Base-by-base conservation (phyloP, 129 eudicot genomes). In the Pittosporum tobira region DNA sequence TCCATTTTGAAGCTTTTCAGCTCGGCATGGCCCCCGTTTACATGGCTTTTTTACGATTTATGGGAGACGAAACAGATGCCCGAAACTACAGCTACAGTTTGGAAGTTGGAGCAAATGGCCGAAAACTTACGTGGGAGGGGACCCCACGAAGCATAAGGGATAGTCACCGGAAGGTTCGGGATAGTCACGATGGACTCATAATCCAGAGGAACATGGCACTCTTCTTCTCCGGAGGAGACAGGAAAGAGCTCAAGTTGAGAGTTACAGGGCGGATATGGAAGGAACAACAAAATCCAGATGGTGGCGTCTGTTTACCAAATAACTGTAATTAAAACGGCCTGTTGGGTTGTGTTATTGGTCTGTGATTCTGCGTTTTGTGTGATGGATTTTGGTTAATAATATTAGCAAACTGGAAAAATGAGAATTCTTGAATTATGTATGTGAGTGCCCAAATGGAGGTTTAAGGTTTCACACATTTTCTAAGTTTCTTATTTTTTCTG, bases 211-310 rank as follows among this genome's bases (percentile, higher is more conserved):
- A 88, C 37, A 88, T 88, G 94, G 96, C 94, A 9, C 89, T 88
- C 23, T 88, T 88, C 58, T 88, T 87, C 77, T 87, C 96, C 0
- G 96, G 96, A 3, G 96, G 94, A 11, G 96, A 87, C 26, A 56
- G 79, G 63, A 78, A 88, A 66, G 96, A 88, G 57, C 78, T 84
- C 36, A 84, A 88, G 76, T 74, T 88, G 66, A 74, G 94, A 19
- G 96, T 88, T 51, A 88, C 96, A 0, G 94, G 96, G 15, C 71
- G 88, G 61, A 88, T 88, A 55, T 88, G 96, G 96, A 88, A 88
- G 77, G 96, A 88, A 67, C 80, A 83, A 13, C 88, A 74, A 21
- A 80, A 61, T 59, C 73, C 75, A 30, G 93, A 83, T 37, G 81
- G 69, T 20, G 84, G 82, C 20, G 74, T 51, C 10, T 79, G 83